Evolutionary conservation across 192 early-diverging fungal genomes (phyloP), one percentile per base, ranked within the genome.

Genomic region (Funneliformis mosseae): DNA sequence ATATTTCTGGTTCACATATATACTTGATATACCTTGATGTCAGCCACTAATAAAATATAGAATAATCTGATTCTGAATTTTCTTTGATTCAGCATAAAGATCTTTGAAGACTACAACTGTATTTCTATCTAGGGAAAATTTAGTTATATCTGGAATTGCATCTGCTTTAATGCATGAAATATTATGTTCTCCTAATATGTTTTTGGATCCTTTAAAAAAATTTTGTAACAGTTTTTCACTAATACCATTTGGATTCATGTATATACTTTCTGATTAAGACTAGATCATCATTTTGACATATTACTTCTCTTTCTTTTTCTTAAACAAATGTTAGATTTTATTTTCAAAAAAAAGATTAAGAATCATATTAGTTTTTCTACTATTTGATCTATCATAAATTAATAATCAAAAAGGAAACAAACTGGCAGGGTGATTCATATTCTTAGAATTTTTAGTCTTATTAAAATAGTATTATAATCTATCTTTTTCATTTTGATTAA

Each of bases 241-340:
- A 76, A 42, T 63, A 38, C 75, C 75, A 76, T 63, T 76, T 76
- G 8, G 75, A 60, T 38, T 76, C 75, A 61, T 21, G 21, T 1
- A 60, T 60, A 76, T 76, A 60, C 33, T 63, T 64, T 28, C 60
- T n/a, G 3, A 76, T 63, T 76, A 76, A 76, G 3, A 38, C 60
- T 12, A 76, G 61, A 76, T 76, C n/a, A n/a, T n/a, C n/a, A n/a
- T n/a, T n/a, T n/a, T n/a, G n/a, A n/a, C n/a, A n/a, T n/a, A n/a
- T n/a, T n/a, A n/a, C n/a, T n/a, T n/a, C n/a, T n/a, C n/a, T n/a
- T n/a, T n/a, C n/a, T n/a, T n/a, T n/a, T n/a, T 60, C 33, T 76
- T 74, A 18, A 55, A 50, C 46, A 74, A n/a, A 23, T 6, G 23
- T 33, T 76, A 60, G 10, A 76, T 18, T 62, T 76, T 76, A 41